Evolutionary conservation across 768 basidiomycete genomes (phyloP).

Genomic region (Crepidotus variabilis): DNA sequence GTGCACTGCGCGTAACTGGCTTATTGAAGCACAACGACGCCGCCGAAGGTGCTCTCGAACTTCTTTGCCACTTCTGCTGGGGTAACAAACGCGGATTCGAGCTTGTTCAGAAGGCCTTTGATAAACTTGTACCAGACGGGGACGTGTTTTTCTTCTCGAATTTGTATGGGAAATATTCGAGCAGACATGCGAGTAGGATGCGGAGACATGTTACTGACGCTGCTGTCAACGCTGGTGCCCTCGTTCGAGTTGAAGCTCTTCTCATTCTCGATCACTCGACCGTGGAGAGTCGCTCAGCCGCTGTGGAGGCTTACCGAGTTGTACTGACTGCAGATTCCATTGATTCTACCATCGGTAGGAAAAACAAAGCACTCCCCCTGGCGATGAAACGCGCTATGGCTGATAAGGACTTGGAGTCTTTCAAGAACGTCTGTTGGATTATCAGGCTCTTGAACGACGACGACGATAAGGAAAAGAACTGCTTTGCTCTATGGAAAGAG

Average conservation of each 20-base stretch:
- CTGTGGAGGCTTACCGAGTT: slow-evolving; percentile 12
- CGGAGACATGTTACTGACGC: slow-evolving; percentile 11
- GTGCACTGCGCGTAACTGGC: slow-evolving; percentile 6
- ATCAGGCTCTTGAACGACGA: slow-evolving; percentile 9
- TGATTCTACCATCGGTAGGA: slow-evolving; percentile 9
- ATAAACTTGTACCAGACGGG: slow-evolving; percentile 8
- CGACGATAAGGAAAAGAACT: neutral
- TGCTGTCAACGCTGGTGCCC: slow-evolving; percentile 16
- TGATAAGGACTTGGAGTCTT: slow-evolving; percentile 9
- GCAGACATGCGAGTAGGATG: slow-evolving; percentile 2
- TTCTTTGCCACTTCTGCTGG: slow-evolving; percentile 15
- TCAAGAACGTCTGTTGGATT: slow-evolving; percentile 10
- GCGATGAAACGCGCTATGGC: slow-evolving; percentile 9
- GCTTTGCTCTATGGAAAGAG: neutral
- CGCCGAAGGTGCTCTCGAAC: slow-evolving; percentile 8
- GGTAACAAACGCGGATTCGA: slow-evolving; percentile 14
- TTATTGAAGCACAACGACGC: slow-evolving; percentile 8
- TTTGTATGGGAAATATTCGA: slow-evolving; percentile 6
- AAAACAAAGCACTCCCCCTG: slow-evolving; percentile 6
- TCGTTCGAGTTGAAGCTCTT: slow-evolving; percentile 7
- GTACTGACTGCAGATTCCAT: slow-evolving; percentile 13
- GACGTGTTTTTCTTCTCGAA: slow-evolving; percentile 13
- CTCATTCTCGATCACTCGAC: slow-evolving; percentile 5
- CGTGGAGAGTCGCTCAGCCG: slow-evolving; percentile 8
- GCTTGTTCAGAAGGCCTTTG: slow-evolving; percentile 11